Conservation (phyloP, 495 filamentous ascomycete genomes). For the Chaetomium cochliodes region DNA sequence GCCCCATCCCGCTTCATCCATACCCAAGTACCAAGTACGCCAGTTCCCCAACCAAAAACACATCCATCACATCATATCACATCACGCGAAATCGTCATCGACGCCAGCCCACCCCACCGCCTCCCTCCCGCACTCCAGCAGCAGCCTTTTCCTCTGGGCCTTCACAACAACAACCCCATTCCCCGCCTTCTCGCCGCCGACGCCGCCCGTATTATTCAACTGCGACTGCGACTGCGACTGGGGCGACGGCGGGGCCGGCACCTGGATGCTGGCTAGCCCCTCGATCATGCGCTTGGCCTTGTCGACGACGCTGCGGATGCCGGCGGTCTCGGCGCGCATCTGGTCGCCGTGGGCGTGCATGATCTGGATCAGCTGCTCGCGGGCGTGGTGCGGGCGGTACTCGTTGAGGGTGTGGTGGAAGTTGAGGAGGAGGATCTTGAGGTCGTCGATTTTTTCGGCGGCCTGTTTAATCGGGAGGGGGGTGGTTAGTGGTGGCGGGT, state of each 20-base stretch:
- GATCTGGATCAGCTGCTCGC: slow-evolving; percentile 83
- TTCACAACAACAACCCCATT: not conserved
- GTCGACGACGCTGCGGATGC: slow-evolving; percentile 67
- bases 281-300: slow-evolving; percentile 70
- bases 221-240: too few relatives aligned
- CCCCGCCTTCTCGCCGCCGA: slow-evolving; percentile 14
- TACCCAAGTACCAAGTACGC: slow-evolving; percentile 6
- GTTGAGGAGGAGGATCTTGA: slow-evolving; percentile 81
- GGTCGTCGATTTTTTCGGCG: slow-evolving; percentile 65
- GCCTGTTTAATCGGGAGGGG: slow-evolving; percentile 28
- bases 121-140: slow-evolving; percentile 11
- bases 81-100: not conserved
- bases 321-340: slow-evolving; percentile 72
- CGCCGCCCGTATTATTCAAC: slow-evolving; percentile 16
- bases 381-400: slow-evolving; percentile 91
- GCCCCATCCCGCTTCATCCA: not conserved
- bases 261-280: slow-evolving; percentile 54
- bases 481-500: not conserved
- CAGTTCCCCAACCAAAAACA: not conserved
- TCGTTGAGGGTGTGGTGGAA: slow-evolving; percentile 89
- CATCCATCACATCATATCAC: not conserved
- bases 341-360: slow-evolving; percentile 86
- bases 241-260: too few relatives aligned
- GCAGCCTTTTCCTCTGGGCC: not conserved
- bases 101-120: slow-evolving; percentile 15